Conservation (phyloP, 2,329 filamentous ascomycete genomes). For the Arthrobotrys iridis region DNA sequence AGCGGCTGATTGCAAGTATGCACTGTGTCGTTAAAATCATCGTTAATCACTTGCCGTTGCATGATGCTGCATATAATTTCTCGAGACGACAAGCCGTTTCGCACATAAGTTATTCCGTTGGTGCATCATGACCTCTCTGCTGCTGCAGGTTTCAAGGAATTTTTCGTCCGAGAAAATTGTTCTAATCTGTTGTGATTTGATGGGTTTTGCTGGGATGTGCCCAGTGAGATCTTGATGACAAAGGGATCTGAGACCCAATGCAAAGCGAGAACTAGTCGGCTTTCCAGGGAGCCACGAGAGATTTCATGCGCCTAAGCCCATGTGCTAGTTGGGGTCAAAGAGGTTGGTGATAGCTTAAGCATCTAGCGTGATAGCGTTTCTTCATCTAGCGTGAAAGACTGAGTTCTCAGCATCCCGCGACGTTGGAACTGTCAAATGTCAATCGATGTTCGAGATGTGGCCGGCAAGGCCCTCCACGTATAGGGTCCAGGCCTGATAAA, state of each 20-base stretch:
- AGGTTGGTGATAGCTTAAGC: neutral
- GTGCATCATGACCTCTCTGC: neutral
- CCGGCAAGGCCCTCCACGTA: constrained; percentile 22
- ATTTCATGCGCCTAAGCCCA: constrained; percentile 4
- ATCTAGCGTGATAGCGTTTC: neutral
- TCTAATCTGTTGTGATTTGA: constrained; percentile 11
- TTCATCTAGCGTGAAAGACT: neutral
- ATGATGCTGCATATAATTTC: constrained; percentile 5
- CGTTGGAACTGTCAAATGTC: constrained; percentile 17
- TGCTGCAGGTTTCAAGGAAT: constrained; percentile 16
- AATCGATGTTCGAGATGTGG: neutral
- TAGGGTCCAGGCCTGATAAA: constrained; percentile 38
- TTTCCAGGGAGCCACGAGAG: constrained; percentile 33
- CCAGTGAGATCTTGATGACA: neutral
- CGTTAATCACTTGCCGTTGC: constrained; percentile 20
- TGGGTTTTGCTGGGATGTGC: constrained; percentile 13
- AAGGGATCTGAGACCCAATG: constrained; percentile 36
- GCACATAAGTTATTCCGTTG: constrained; percentile 10
- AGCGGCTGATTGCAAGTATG: neutral
- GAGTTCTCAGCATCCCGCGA: neutral
- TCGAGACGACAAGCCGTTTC: constrained; percentile 17
- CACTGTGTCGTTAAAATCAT: neutral
- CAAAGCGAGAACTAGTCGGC: constrained; percentile 1
- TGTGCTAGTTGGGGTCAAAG: constrained; percentile 9
- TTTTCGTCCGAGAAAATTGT: constrained; percentile 1